Evolutionary conservation across 148 eudicot genomes (phyloP).

Genomic region (Arbutus unedo): DNA sequence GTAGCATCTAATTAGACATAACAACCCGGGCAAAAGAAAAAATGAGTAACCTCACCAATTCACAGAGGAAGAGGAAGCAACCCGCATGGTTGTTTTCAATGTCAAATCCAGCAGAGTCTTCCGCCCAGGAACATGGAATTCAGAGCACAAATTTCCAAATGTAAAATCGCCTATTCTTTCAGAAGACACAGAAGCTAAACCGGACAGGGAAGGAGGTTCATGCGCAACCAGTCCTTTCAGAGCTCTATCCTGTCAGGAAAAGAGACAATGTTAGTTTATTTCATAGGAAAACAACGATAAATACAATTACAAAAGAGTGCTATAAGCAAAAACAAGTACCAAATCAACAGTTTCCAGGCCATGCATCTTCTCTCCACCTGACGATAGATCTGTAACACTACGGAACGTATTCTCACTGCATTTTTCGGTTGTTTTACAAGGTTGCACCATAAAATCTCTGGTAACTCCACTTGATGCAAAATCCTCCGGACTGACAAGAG

Average conservation of each 20-base stretch:
- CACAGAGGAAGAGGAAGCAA: conserved; percentile 68
- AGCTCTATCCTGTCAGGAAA: conserved; percentile 65
- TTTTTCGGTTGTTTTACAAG: conserved; percentile 36
- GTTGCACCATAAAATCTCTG: conserved; percentile 25
- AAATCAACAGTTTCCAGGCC: conserved; percentile 55
- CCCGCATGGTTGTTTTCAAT: conserved; percentile 72
- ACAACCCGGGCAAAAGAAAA: neutral
- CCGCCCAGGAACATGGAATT: conserved; percentile 47
- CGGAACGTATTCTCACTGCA: conserved; percentile 46
- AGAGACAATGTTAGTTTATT: conserved; percentile 1
- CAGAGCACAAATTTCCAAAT: conserved; percentile 42
- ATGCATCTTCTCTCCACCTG: conserved; percentile 48
- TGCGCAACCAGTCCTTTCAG: conserved; percentile 66
- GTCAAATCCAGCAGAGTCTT: conserved; percentile 82
- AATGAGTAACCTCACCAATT: conserved; percentile 53
- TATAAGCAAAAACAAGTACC: conserved; percentile 38
- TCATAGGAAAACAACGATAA: neutral
- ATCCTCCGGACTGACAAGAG: conserved; percentile 32
- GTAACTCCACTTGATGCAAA: conserved; percentile 33
- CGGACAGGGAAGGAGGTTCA: conserved; percentile 45
- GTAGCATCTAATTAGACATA: neutral
- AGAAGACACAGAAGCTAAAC: conserved; percentile 36
- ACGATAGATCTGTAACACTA: conserved; percentile 68
- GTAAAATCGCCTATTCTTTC: conserved; percentile 37
- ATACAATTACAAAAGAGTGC: neutral